Percentiles rank a stretch among this genome's conserved stretches.
These are phyloP conservation scores for Aspergillus incahuasiensis DNA, from an alignment of 495 filamentous ascomycete species.

Conservation along the genomic window DNA sequence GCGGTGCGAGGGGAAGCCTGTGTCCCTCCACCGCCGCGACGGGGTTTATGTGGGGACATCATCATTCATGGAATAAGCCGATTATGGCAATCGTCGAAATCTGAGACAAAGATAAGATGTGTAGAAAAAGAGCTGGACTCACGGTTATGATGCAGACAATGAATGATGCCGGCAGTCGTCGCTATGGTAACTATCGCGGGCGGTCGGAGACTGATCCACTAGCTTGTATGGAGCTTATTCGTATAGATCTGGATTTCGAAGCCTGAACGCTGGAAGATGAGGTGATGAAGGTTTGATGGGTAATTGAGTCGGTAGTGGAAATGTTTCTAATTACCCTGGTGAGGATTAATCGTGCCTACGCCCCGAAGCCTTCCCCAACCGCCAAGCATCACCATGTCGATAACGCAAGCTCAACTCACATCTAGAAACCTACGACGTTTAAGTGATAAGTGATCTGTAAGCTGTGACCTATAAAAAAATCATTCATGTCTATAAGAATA, in stretches of 20 bases:
- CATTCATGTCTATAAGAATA: conserved; percentile 4
- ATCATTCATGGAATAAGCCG: conserved; percentile 4
- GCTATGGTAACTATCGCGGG: conserved; percentile 20
- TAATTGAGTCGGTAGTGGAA: too few relatives aligned
- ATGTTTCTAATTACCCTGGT: too few relatives aligned
- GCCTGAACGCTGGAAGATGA: too few relatives aligned
- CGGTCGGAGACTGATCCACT: not conserved
- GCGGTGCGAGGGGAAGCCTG: conserved; percentile 22
- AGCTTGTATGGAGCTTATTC: not conserved
- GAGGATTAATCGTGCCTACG: too few relatives aligned
- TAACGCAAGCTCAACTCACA: too few relatives aligned
- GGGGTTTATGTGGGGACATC: conserved; percentile 23
- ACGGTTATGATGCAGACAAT: not conserved
- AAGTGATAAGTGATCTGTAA: too few relatives aligned
- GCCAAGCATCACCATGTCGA: too few relatives aligned
- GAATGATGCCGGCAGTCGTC: conserved; percentile 9
- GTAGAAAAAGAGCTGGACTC: not conserved
- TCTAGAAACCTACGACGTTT: too few relatives aligned
- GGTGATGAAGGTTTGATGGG: too few relatives aligned
- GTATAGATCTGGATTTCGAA: not conserved
- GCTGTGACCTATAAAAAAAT: too few relatives aligned
- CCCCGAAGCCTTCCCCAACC: too few relatives aligned
- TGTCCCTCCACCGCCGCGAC: not conserved
- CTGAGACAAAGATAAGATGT: not conserved
- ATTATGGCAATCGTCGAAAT: not conserved